A percentile compares a stretch with the other conserved stretches of the same genome.
Evolutionary conservation across 192 early-diverging fungal species (phyloP).

Genomic region (Endogone sp.): DNA sequence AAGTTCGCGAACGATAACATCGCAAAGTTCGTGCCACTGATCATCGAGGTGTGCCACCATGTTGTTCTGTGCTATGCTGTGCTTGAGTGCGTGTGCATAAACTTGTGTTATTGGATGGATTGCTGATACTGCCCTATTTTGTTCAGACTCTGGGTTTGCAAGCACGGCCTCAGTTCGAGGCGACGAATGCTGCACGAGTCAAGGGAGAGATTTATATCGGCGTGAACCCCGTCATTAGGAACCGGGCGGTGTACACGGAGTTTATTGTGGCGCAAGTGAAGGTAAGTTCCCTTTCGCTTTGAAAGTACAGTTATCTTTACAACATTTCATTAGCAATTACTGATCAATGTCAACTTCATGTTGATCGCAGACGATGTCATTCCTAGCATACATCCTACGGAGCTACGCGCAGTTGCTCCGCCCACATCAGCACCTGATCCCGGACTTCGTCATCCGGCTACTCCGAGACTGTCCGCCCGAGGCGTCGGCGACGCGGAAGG

Average conservation of each 20-base stretch:
- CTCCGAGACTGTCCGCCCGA: constrained; percentile 94
- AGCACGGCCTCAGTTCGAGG: constrained; percentile 52
- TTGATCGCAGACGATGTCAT: constrained; percentile 78
- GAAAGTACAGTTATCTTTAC: not conserved
- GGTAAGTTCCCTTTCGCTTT: constrained; percentile 28
- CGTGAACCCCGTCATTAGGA: constrained; percentile 68
- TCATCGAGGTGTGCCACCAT: constrained; percentile 62
- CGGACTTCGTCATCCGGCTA: constrained; percentile 83
- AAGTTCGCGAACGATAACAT: constrained; percentile 79
- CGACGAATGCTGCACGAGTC: constrained; percentile 38
- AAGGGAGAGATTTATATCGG: constrained; percentile 72
- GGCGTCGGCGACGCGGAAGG: constrained; percentile 87
- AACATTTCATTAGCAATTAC: not conserved
- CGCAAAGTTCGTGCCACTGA: constrained; percentile 81
- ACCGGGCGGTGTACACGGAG: constrained; percentile 74
- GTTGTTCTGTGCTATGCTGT: not conserved
- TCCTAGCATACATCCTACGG: constrained; percentile 91
- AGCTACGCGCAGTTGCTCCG: constrained; percentile 67
- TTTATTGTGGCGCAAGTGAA: constrained; percentile 97
- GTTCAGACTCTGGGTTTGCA: constrained; percentile 50
- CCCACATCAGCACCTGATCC: constrained; percentile 78
- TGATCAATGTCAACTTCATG: not conserved
- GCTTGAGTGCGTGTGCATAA: too few species aligned
- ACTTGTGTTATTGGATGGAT: too few species aligned
- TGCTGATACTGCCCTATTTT: not conserved